Percentiles rank a stretch among this genome's conserved stretches.
These are phyloP conservation scores for Eucalyptus fibrosa DNA, from an alignment of 345 rosid genomes.

Conservation along the genomic window DNA sequence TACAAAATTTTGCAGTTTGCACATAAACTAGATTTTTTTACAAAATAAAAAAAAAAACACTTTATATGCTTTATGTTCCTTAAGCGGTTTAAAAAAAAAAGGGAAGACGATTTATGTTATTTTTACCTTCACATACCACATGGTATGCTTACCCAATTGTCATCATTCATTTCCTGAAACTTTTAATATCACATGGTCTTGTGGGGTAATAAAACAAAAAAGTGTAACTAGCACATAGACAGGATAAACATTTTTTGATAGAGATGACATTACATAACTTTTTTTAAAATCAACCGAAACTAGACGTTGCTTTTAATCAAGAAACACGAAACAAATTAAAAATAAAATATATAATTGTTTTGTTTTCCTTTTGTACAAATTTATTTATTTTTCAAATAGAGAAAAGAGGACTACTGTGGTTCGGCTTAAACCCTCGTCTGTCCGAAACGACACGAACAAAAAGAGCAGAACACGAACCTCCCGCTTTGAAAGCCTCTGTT, in stretches of 20 bases:
- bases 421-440: background rate
- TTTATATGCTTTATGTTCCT: too few species aligned
- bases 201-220: background rate
- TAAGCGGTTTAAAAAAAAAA: too few species aligned
- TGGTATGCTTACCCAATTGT: background rate
- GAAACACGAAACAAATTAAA: background rate
- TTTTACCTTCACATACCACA: background rate
- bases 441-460: background rate
- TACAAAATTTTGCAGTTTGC: background rate
- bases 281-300: background rate
- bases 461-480: background rate
- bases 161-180: background rate
- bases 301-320: background rate
- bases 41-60: background rate
- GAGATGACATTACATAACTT: background rate
- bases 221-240: background rate
- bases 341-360: background rate
- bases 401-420: background rate
- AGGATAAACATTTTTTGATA: background rate
- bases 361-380: background rate
- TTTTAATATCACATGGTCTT: background rate
- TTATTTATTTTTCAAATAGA: accelerated
- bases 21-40: background rate
- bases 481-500: background rate
- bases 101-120: background rate